These are phyloP conservation scores for Colletotrichum sp. DNA, from an alignment of 2,329 filamentous ascomycete species.

Conservation along the genomic window DNA sequence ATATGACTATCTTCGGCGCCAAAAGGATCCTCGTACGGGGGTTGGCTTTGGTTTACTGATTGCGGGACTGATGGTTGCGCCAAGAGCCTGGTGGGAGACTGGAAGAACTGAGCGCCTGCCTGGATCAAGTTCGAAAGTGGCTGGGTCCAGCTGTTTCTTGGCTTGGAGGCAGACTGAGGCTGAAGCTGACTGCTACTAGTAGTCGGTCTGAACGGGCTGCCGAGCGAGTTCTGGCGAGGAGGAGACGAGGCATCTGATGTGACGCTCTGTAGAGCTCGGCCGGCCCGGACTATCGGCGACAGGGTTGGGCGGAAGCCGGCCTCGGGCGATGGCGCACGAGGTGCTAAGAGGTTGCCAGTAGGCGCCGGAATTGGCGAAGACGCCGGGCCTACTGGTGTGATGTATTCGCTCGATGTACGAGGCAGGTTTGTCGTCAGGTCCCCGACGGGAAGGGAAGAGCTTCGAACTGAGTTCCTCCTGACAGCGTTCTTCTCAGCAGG, in stretches of 20 bases:
- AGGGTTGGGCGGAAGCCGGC: constrained; percentile 48
- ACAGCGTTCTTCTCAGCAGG: background rate
- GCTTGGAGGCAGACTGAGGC: constrained; percentile 12
- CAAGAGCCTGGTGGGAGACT: constrained; percentile 1
- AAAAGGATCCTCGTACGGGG: constrained; percentile 34
- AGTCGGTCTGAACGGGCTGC: constrained; percentile 57
- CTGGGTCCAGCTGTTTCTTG: constrained; percentile 17
- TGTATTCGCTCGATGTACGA: constrained; percentile 24
- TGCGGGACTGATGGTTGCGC: background rate
- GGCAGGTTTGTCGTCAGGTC: constrained; percentile 3
- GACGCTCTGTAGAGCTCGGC: constrained; percentile 61
- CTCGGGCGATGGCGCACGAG: constrained; percentile 23
- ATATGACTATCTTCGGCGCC: constrained; percentile 26
- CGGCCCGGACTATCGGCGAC: constrained; percentile 64
- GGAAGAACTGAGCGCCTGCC: constrained; percentile 21
- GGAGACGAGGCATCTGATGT: constrained; percentile 65
- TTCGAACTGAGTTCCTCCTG: background rate
- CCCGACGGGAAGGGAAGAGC: constrained; percentile 9
- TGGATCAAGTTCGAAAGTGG: constrained; percentile 18
- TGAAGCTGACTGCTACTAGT: constrained; percentile 16
- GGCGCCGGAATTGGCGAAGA: constrained; percentile 36
- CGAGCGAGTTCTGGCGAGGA: constrained; percentile 52
- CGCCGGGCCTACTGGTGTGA: constrained; percentile 41
- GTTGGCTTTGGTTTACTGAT: constrained; percentile 19
- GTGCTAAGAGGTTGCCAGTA: constrained; percentile 17